Percentiles rank a stretch among this genome's conserved stretches.
Evolutionary conservation across 306 rosid genomes (phyloP).

Genomic region (Medicago ruthenica): DNA sequence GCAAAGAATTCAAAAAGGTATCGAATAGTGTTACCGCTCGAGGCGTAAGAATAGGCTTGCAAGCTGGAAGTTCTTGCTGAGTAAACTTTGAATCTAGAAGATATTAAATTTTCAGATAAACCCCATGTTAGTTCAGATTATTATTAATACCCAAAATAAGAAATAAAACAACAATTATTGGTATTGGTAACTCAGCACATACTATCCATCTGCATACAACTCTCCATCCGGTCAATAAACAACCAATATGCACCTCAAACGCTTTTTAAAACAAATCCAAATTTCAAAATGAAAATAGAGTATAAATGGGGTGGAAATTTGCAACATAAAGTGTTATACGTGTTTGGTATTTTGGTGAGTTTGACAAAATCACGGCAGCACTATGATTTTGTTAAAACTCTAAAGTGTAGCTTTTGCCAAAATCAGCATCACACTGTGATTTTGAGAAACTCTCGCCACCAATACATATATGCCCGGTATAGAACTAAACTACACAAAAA

Average conservation of each 20-base stretch:
- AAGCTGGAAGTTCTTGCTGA: constrained; percentile 98
- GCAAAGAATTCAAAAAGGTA: constrained; percentile 22
- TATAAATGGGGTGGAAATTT: neutral
- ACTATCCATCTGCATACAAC: neutral
- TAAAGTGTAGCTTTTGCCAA: too few relatives aligned
- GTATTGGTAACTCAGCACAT: neutral
- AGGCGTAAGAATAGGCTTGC: constrained; percentile 98
- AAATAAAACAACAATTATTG: neutral
- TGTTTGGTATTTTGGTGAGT: neutral
- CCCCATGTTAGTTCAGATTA: constrained; percentile 36
- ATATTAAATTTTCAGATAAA: constrained; percentile 4
- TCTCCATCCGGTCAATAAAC: neutral
- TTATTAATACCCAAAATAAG: constrained; percentile 1
- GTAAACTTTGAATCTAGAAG: constrained; percentile 88
- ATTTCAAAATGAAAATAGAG: neutral
- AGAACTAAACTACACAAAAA: constrained; percentile 9
- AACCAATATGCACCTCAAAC: neutral
- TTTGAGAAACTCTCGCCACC: neutral
- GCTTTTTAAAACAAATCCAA: constrained; percentile 8
- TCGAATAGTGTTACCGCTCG: constrained; percentile 60
- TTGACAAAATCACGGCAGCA: neutral
- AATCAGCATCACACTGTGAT: neutral
- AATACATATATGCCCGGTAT: neutral
- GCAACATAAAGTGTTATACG: constrained; percentile 1
- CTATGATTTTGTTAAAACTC: neutral